phyloP scores from a whole-genome alignment of 441 rosid genomes.

The Pelargonium fulgidum region DNA sequence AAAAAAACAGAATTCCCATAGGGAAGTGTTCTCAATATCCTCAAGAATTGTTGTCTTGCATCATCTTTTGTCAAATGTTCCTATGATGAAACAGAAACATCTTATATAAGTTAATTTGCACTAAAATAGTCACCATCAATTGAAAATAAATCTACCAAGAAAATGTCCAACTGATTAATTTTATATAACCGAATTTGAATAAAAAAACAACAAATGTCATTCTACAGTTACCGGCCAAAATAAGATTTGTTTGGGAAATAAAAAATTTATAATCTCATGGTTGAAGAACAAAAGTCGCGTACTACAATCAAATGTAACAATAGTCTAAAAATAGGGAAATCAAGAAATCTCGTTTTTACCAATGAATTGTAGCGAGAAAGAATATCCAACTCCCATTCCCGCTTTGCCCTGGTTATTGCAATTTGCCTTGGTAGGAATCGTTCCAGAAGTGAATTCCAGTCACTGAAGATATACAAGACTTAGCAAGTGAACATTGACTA shows the following conservation, averaged over 20 bases:
- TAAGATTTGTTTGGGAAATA: not conserved
- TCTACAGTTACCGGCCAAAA: not conserved
- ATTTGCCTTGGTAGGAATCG: constrained; percentile 88
- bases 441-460: constrained; percentile 86
- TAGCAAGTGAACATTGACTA: constrained; percentile 22
- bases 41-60: constrained; percentile 92
- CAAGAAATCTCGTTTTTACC: constrained; percentile 41
- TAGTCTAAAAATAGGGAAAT: not conserved
- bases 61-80: constrained; percentile 87
- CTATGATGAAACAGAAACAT: constrained; percentile 33
- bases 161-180: not conserved
- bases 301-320: not conserved
- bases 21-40: constrained; percentile 73
- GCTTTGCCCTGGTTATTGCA: constrained; percentile 90
- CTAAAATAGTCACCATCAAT: not conserved
- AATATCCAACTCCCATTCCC: constrained; percentile 94
- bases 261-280: not conserved
- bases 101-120: not conserved
- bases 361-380: constrained; percentile 78
- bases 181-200: not conserved
- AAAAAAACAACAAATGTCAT: not conserved
- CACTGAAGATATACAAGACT: constrained; percentile 38
- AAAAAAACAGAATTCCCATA: constrained; percentile 94
- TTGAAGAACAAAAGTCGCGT: not conserved
- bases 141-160: not conserved